Evolutionary conservation across 1,284 basidiomycete genomes (phyloP), one percentile per base, ranked within the genome.

Genomic region (Marasmius oreades): DNA sequence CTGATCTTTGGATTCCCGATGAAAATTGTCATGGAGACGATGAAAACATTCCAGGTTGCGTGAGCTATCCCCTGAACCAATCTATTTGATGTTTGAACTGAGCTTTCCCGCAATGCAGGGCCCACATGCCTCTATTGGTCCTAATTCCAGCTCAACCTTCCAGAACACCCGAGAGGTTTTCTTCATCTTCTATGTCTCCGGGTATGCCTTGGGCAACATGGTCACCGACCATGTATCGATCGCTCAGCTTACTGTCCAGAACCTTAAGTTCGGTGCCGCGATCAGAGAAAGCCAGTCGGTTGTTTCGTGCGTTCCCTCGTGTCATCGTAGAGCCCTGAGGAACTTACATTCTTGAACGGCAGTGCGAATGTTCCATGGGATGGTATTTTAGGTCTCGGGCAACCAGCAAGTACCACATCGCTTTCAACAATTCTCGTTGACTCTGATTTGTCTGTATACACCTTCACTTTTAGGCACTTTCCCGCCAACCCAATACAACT

Each of bases 341-440:
- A 23, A n/a, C 42, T 37, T 14, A 47, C 16, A 48, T 31, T 16
- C 52, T 45, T 73, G 72, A 33, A 55, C 64, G 10, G 81, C 63
- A 77, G 81, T 1, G 66, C 69, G 42, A 59, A 71, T 57, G 68
- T 77, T 12, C 74, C 79, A 1, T 90, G 90, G 62, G 91, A 93
- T 67, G 85, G 92, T 44, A 72, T 94, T 59, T 81, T 93, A 80
- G 86, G 92, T 56, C 74, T 92, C 59, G 88, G 88, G 34, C 85
- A 80, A 70, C 82, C 78, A 63, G 78, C 85, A 62, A 60, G 77
- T 70, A 18, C 4, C 16, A 16, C n/a, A 60, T 34, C 61, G 36
- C 24, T 59, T 23, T 23, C 18, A 26, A n/a, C n/a, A n/a, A n/a
- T n/a, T n/a, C n/a, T n/a, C n/a, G n/a, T n/a, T n/a, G n/a, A n/a